A percentile compares a stretch with the other conserved stretches of the same genome.
phyloP scores from a whole-genome alignment of 148 eudicot genomes.

The Limonium bicolor region DNA sequence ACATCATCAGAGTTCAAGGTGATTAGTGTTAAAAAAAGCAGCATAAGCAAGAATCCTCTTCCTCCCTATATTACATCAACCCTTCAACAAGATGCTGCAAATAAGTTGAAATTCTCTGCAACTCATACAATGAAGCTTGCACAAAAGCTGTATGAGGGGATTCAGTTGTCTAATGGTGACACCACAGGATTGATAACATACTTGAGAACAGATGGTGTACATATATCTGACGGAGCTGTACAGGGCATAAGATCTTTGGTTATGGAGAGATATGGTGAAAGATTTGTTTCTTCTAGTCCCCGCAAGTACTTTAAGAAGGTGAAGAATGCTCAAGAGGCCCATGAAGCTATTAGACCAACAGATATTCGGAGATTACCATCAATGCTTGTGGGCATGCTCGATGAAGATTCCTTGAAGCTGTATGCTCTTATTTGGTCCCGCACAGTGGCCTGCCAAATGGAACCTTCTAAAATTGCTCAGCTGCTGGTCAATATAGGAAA shows the following conservation, averaged over 20 bases:
- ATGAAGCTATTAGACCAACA: constrained; percentile 96
- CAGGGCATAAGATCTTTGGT: constrained; percentile 47
- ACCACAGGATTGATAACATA: constrained; percentile 80
- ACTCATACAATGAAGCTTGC: constrained; percentile 83
- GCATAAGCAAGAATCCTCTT: constrained; percentile 52
- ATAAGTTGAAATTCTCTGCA: constrained; percentile 58
- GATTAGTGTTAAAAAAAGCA: constrained; percentile 32
- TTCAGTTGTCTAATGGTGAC: constrained; percentile 42
- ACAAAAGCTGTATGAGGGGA: constrained; percentile 90
- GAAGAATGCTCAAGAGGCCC: constrained; percentile 98
- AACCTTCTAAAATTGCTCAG: constrained; percentile 45
- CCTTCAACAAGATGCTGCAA: constrained; percentile 98
- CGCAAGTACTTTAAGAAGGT: constrained; percentile 78
- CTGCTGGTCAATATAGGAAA: constrained; percentile 69
- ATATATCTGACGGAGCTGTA: constrained; percentile 68
- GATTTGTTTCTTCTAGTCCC: constrained; percentile 35
- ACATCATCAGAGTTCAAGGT: constrained; percentile 42
- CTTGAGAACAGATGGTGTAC: constrained; percentile 92
- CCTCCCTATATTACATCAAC: constrained; percentile 86
- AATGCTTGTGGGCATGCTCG: constrained; percentile 44
- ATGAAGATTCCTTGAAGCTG: constrained; percentile 65
- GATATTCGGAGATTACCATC: constrained; percentile 64
- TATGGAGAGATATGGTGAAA: constrained; percentile 52
- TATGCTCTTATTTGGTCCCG: constrained; percentile 92
- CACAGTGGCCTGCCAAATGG: constrained; percentile 92